phyloP scores from a whole-genome alignment of 23 red algal genomes.

The Gracilaria gracilis region DNA sequence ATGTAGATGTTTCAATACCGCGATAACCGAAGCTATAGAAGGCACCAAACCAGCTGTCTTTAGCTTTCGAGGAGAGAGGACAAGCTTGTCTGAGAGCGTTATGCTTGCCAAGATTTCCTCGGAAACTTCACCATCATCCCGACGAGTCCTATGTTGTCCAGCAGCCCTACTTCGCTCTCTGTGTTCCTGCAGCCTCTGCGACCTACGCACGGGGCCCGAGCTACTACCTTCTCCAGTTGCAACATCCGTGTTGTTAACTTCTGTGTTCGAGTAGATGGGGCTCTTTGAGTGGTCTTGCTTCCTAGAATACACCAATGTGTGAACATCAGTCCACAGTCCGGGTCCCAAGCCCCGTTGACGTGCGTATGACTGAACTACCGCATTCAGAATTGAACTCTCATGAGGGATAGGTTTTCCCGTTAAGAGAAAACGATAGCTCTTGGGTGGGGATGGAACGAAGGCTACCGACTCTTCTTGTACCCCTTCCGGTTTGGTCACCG shows the following conservation, averaged over 20 bases:
- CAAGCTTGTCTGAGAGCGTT: slow-evolving; percentile 5
- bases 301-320: slow-evolving; percentile 68
- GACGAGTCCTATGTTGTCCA: neutral
- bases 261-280: neutral
- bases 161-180: neutral
- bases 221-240: slow-evolving; percentile 8
- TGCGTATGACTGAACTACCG: slow-evolving; percentile 46
- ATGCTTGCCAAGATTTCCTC: slow-evolving; percentile 13
- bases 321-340: slow-evolving; percentile 83
- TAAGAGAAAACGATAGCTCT: slow-evolving; percentile 66
- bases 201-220: slow-evolving; percentile 35
- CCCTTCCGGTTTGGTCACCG: slow-evolving; percentile 4
- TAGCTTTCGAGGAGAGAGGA: slow-evolving; percentile 16
- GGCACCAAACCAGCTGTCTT: slow-evolving; percentile 3
- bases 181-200: slow-evolving; percentile 41
- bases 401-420: slow-evolving; percentile 60
- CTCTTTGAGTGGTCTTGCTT: neutral
- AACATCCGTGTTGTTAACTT: neutral
- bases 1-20: slow-evolving; percentile 51
- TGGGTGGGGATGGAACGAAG: neutral
- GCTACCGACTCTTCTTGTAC: slow-evolving; percentile 1
- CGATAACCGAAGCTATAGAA: slow-evolving; percentile 25
- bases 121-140: slow-evolving; percentile 19
- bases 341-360: slow-evolving; percentile 27
- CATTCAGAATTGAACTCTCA: slow-evolving; percentile 79